phyloP scores from a whole-genome alignment of 345 rosid genomes.

The Barbarea vulgaris region DNA sequence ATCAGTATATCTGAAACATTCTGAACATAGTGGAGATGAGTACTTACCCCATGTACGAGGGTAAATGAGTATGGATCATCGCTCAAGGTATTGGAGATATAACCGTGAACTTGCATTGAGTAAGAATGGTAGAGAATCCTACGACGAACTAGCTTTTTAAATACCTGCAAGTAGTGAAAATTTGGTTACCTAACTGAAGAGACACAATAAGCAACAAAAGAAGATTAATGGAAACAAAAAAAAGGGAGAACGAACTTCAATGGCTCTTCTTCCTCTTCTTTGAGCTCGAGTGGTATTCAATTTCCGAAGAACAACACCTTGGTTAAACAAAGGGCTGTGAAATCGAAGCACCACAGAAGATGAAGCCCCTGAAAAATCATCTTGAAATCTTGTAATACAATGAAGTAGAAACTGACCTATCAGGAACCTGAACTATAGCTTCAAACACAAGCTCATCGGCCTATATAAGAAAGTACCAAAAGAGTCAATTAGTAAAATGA shows the following conservation, averaged over 20 bases:
- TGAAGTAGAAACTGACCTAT: conserved; percentile 54
- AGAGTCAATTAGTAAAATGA: conserved; percentile 2
- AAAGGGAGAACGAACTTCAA: conserved; percentile 57
- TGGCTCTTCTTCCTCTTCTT: conserved; percentile 87
- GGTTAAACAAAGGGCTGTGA: conserved; percentile 81
- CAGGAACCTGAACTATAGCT: conserved; percentile 70
- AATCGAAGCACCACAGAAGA: conserved; percentile 41
- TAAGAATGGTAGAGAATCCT: conserved; percentile 87
- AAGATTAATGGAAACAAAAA: background rate
- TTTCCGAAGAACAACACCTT: conserved; percentile 77
- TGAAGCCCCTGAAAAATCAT: conserved; percentile 14
- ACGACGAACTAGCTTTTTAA: conserved; percentile 78
- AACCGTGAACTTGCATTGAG: conserved; percentile 96
- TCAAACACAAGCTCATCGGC: conserved; percentile 86
- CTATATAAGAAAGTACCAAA: conserved; percentile 49
- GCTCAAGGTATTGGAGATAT: conserved; percentile 48
- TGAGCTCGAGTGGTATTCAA: conserved; percentile 73
- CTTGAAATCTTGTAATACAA: conserved; percentile 16
- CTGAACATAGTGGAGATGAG: conserved; percentile 4
- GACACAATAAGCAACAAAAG: conserved; percentile 5
- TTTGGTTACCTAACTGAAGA: background rate
- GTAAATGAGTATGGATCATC: conserved; percentile 58
- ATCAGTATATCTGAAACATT: background rate
- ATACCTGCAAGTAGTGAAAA: conserved; percentile 54
- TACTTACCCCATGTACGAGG: conserved; percentile 79